Evolutionary conservation across 148 eudicot species (phyloP).

Genomic region (Talinum fruticosum): DNA sequence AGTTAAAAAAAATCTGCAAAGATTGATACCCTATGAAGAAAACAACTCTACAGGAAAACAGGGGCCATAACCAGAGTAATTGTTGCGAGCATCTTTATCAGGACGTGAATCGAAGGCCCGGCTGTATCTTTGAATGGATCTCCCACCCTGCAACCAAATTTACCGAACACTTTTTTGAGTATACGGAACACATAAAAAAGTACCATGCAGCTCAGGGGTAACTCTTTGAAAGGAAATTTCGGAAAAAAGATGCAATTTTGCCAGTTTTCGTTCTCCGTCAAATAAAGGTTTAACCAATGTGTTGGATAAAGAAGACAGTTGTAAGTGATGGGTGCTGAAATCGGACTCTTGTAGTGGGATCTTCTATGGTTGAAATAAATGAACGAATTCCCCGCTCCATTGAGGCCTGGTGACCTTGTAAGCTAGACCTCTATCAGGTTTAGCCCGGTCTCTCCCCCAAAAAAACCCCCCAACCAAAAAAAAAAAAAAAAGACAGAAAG

Average conservation of each 20-base stretch:
- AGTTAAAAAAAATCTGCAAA: conserved; percentile 15
- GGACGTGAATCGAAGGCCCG: conserved; percentile 95
- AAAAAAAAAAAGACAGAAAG: too few species aligned
- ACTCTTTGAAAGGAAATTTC: background rate
- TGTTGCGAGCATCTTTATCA: conserved; percentile 95
- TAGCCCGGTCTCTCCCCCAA: too few species aligned
- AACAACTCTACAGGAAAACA: conserved; percentile 55
- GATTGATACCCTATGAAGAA: conserved; percentile 12
- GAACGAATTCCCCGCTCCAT: too few species aligned
- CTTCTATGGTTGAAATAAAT: too few species aligned
- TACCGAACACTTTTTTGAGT: background rate
- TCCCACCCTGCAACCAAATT: conserved; percentile 72
- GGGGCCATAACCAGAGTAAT: conserved; percentile 99
- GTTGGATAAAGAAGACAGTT: background rate
- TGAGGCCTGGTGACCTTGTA: too few species aligned
- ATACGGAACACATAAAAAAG: background rate
- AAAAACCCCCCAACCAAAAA: too few species aligned
- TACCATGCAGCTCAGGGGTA: background rate
- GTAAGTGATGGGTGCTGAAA: background rate
- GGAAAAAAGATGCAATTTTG: background rate
- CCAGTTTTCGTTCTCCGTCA: background rate
- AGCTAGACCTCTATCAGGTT: too few species aligned
- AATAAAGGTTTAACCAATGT: background rate
- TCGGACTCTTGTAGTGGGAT: background rate
- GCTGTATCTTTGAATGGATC: conserved; percentile 99